Percentiles rank a stretch among this genome's conserved stretches.
Conservation (phyloP, 2,329 filamentous ascomycete genomes). For the Trichoderma citrinoviride region DNA sequence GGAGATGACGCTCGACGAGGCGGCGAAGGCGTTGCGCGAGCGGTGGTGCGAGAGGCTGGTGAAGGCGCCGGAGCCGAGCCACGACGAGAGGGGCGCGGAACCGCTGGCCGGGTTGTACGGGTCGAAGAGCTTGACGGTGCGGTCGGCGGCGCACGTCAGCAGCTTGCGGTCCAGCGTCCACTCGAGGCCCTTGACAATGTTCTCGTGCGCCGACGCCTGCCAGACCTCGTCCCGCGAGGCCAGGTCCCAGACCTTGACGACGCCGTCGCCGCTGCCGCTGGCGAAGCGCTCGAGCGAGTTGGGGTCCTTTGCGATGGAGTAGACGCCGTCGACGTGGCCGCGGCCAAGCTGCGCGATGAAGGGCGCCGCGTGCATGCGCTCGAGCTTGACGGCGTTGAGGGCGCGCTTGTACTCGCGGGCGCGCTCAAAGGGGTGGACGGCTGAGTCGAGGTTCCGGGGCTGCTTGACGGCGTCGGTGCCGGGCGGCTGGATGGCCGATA, state of each 20-base stretch:
- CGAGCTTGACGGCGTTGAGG: conserved; percentile 79
- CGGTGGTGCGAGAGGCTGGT: conserved; percentile 83
- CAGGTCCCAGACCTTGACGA: conserved; percentile 90
- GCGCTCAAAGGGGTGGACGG: conserved; percentile 85
- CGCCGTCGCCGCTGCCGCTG: conserved; percentile 84
- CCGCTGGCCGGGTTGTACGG: conserved; percentile 72
- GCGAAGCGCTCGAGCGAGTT: conserved; percentile 71
- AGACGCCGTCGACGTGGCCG: conserved; percentile 86
- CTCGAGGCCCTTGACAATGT: conserved; percentile 85
- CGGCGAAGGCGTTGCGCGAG: conserved; percentile 74
- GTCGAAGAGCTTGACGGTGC: conserved; percentile 86
- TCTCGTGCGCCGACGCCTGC: conserved; percentile 81
- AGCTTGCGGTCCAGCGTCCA: conserved; percentile 87
- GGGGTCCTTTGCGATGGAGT: conserved; percentile 77
- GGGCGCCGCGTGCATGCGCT: conserved; percentile 76
- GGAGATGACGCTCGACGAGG: conserved; percentile 71
- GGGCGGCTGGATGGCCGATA: conserved; percentile 62
- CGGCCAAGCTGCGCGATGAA: conserved; percentile 84
- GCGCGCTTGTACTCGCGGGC: conserved; percentile 68
- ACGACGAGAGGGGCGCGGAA: conserved; percentile 74
- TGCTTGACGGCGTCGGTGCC: conserved; percentile 64
- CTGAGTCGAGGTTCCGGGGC: conserved; percentile 74
- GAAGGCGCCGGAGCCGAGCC: conserved; percentile 79
- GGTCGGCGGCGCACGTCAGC: conserved; percentile 82
- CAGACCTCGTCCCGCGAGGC: conserved; percentile 70